Percentiles rank a stretch among this genome's conserved stretches.
These are phyloP conservation scores for Hippophae tibetana DNA, from an alignment of 306 rosid species.

Conservation along the genomic window DNA sequence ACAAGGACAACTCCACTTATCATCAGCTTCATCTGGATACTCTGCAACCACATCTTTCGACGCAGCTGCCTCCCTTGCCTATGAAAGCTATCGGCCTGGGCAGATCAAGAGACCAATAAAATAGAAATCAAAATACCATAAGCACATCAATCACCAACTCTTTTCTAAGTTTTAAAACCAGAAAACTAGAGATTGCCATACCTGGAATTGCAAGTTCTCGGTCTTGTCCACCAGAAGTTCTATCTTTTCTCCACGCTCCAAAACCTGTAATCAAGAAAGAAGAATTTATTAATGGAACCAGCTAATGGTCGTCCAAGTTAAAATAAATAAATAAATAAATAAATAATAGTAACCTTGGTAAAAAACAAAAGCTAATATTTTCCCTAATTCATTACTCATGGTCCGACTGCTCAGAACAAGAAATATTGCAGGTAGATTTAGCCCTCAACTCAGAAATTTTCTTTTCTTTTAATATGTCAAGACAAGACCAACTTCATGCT, in stretches of 20 bases:
- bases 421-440: too few relatives aligned
- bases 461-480: too few relatives aligned
- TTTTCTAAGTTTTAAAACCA: neutral
- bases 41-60: constrained; percentile 96
- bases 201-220: constrained; percentile 94
- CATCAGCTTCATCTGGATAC: constrained; percentile 83
- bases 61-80: constrained; percentile 96
- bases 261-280: constrained; percentile 46
- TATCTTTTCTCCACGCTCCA: constrained; percentile 97
- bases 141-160: neutral
- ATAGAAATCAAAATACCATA: neutral
- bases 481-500: too few relatives aligned
- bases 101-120: neutral
- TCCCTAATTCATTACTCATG: too few relatives aligned
- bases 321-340: too few relatives aligned
- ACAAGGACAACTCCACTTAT: constrained; percentile 63
- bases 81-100: constrained; percentile 97
- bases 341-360: too few relatives aligned
- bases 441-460: too few relatives aligned
- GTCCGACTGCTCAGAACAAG: too few relatives aligned
- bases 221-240: constrained; percentile 95
- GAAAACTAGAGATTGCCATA: constrained; percentile 17
- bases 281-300: neutral
- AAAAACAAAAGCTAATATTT: too few relatives aligned
- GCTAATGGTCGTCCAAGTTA: too few relatives aligned